These are phyloP conservation scores for Colletotrichum eleusines DNA, from an alignment of 2,329 filamentous ascomycete genomes.

Conservation along the genomic window DNA sequence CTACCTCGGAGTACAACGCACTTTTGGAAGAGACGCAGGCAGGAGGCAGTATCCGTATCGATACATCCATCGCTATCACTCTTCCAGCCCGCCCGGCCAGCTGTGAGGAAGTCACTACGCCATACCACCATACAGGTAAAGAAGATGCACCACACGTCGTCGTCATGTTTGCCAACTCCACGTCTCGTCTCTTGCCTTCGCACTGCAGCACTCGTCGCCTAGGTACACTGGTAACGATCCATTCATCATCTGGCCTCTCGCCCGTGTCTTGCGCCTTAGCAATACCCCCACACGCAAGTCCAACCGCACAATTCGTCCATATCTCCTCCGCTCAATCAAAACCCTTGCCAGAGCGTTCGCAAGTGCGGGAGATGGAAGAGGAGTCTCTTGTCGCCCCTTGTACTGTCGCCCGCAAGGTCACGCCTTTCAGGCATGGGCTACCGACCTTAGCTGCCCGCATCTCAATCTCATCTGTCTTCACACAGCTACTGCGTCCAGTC, in stretches of 20 bases:
- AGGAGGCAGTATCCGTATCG: background rate
- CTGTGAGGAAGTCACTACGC: background rate
- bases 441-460: conserved; percentile 8
- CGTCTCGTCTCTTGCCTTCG: conserved; percentile 3
- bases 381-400: conserved; percentile 26
- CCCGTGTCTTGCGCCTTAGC: conserved; percentile 10
- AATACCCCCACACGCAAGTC: conserved; percentile 11
- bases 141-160: background rate
- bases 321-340: conserved; percentile 19
- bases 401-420: background rate
- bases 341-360: background rate
- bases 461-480: conserved; percentile 11
- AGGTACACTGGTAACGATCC: conserved; percentile 22
- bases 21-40: too few species aligned
- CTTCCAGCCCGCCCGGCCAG: background rate
- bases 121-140: background rate
- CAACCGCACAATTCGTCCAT: conserved; percentile 17
- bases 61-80: background rate
- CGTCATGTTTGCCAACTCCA: background rate
- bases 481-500: background rate
- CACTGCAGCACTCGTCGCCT: conserved; percentile 24
- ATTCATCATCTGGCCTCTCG: conserved; percentile 13
- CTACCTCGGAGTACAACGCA: background rate
- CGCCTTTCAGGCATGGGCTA: conserved; percentile 6
- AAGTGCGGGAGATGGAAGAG: conserved; percentile 6